These are phyloP conservation scores for Sphaerulina musiva DNA, from an alignment of 2,329 filamentous ascomycete species.

Conservation along the genomic window DNA sequence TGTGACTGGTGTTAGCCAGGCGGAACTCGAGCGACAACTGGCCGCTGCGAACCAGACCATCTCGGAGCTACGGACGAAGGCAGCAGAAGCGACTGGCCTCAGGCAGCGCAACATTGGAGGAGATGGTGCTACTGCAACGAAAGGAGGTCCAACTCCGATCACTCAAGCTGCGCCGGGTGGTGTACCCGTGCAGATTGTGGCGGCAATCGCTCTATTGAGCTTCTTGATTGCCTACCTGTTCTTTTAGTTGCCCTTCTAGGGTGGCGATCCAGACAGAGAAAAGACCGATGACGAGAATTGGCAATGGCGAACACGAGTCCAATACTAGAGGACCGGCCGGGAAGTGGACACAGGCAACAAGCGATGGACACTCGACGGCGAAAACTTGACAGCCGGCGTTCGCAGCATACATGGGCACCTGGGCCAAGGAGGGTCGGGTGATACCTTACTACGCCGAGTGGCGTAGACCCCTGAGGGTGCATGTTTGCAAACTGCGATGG, in stretches of 20 bases:
- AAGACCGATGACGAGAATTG: background rate
- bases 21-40: constrained; percentile 67
- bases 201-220: constrained; percentile 75
- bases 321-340: background rate
- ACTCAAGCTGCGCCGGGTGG: constrained; percentile 49
- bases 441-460: background rate
- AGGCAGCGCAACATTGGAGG: constrained; percentile 63
- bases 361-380: background rate
- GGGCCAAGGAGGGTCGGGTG: background rate
- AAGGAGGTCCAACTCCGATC: constrained; percentile 18
- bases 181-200: constrained; percentile 79
- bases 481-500: background rate
- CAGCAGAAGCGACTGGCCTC: constrained; percentile 55
- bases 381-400: background rate
- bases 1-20: constrained; percentile 45
- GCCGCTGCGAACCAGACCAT: constrained; percentile 69
- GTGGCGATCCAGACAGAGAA: constrained; percentile 1
- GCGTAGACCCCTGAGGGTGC: background rate
- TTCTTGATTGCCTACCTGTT: constrained; percentile 95
- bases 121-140: constrained; percentile 16
- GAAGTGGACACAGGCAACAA: background rate
- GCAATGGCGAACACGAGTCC: background rate
- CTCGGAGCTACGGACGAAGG: constrained; percentile 57
- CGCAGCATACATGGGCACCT: background rate
- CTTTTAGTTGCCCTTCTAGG: constrained; percentile 54